Evolutionary conservation across 1,284 basidiomycete species (phyloP), one percentile per base, ranked within the genome.

Genomic region (Leucoagaricus sp.): DNA sequence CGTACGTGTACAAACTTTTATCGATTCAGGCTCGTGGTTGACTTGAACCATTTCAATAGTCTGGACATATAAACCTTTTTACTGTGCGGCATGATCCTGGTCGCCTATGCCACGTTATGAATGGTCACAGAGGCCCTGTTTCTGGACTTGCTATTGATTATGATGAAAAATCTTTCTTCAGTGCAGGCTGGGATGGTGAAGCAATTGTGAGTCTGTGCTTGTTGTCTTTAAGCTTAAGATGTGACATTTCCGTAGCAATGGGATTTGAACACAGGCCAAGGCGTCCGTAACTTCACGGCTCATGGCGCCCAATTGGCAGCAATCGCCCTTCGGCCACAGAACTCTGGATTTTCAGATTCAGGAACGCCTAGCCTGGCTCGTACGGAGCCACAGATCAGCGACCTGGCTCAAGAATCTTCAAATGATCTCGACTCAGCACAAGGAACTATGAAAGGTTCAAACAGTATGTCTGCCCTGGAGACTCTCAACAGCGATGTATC

Each of bases 111-210:
- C 88, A 94, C 74, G 83, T 86, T 2, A 81, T 98, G 69, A 75
- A 75, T 56, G 86, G 83, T 0, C 93, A 95, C 59, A 84, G 83
- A 40, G 87, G 87, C 3, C 88, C 93, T 23, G 87, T 99, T 5
- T 97, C 96, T n/a, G 86, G 88, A 13, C 76, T 99, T 47, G 83
- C 87, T 0, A 75, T 99, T 57, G 81, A 88, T 57, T 83, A 89
- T 57, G 86, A 91, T 51, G 93, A 98, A 68, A 91, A 88, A 63
- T 83, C 87, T 0, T 84, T 96, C 60, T 86, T 96, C 63, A 96
- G 93, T 66, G 96, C 94, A 4, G 91, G 94, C 2, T 98, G 96
- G 96, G 97, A 99, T 69, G 90, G 93, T 3, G 86, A 91, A 60
- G 89, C 95, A 3, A 79, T 88, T 57, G 96, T 96, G 70, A 72